phyloP scores from a whole-genome alignment of 768 basidiomycete species.

The Tephrocybe sp. region DNA sequence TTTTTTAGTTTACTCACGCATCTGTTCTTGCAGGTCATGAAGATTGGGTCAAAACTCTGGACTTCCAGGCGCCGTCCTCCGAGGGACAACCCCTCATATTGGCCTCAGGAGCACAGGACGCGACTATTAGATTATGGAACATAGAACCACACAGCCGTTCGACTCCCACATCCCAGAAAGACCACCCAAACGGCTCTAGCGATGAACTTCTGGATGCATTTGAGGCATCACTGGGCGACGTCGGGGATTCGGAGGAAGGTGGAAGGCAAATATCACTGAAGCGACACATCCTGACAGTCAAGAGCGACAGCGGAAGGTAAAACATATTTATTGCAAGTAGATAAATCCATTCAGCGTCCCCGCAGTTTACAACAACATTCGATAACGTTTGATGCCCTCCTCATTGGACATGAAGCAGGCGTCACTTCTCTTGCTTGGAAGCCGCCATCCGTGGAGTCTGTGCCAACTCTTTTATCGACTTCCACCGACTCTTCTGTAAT shows the following conservation, averaged over 20 bases:
- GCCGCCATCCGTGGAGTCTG: slow-evolving; percentile 30
- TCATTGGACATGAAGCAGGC: slow-evolving; percentile 95
- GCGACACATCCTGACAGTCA: slow-evolving; percentile 75
- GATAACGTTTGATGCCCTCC: slow-evolving; percentile 89
- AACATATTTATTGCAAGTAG: slow-evolving; percentile 9
- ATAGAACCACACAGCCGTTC: slow-evolving; percentile 54
- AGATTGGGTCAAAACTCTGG: slow-evolving; percentile 90
- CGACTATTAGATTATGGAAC: slow-evolving; percentile 91
- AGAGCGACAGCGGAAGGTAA: slow-evolving; percentile 41
- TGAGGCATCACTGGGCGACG: slow-evolving; percentile 75
- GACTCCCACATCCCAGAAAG: slow-evolving; percentile 14
- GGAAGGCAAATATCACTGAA: slow-evolving; percentile 88
- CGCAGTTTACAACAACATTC: slow-evolving; percentile 54
- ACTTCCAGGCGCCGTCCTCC: slow-evolving; percentile 48
- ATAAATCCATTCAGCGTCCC: slow-evolving; percentile 2
- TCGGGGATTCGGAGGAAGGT: slow-evolving; percentile 74
- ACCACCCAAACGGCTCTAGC: slow-evolving; percentile 34
- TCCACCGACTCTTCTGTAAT: slow-evolving; percentile 96
- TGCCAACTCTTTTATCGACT: slow-evolving; percentile 77
- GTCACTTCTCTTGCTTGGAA: slow-evolving; percentile 90
- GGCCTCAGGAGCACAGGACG: slow-evolving; percentile 95
- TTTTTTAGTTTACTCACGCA: slow-evolving; percentile 55
- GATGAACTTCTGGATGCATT: slow-evolving; percentile 88
- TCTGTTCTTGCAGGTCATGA: slow-evolving; percentile 80
- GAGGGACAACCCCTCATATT: slow-evolving; percentile 57